A percentile compares a stretch with the other conserved stretches of the same genome.
phyloP scores from a whole-genome alignment of 2,329 filamentous ascomycete species.

The Pseudocercospora vitis region DNA sequence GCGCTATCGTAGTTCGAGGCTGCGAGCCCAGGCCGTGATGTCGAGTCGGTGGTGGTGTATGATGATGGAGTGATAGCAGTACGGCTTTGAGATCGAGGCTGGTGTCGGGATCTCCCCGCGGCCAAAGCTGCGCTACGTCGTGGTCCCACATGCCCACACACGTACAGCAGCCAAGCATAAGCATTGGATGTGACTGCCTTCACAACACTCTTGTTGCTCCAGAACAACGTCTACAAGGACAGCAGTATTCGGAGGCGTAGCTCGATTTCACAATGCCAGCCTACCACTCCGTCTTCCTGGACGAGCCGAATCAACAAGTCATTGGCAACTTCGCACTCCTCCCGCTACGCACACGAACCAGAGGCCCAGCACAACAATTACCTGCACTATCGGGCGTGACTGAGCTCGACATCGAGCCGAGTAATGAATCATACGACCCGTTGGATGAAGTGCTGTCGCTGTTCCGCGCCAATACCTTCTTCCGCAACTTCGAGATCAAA shows the following conservation, averaged over 20 bases:
- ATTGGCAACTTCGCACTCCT: slow-evolving; percentile 91
- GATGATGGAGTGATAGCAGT: background rate
- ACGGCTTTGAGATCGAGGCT: slow-evolving; percentile 1
- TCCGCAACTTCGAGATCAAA: slow-evolving; percentile 99
- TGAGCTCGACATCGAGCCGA: slow-evolving; percentile 66
- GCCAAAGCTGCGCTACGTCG: slow-evolving; percentile 9
- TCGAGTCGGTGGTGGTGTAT: background rate
- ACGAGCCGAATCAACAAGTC: slow-evolving; percentile 69
- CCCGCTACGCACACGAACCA: slow-evolving; percentile 89
- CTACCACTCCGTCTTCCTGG: slow-evolving; percentile 95
- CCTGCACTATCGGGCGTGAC: slow-evolving; percentile 57
- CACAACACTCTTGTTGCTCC: slow-evolving; percentile 4
- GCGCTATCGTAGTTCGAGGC: background rate
- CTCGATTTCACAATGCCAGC: slow-evolving; percentile 49
- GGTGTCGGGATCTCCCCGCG: slow-evolving; percentile 8
- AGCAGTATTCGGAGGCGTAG: background rate
- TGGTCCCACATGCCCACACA: slow-evolving; percentile 2
- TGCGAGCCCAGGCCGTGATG: background rate
- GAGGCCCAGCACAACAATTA: slow-evolving; percentile 90
- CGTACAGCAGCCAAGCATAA: background rate
- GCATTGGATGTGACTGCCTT: slow-evolving; percentile 13
- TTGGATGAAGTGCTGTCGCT: slow-evolving; percentile 89
- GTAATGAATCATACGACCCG: slow-evolving; percentile 91
- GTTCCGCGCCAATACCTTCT: slow-evolving; percentile 98
- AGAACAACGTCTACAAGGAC: background rate